phyloP scores from a whole-genome alignment of 495 filamentous ascomycete species.

The Pyrenula aspistea region DNA sequence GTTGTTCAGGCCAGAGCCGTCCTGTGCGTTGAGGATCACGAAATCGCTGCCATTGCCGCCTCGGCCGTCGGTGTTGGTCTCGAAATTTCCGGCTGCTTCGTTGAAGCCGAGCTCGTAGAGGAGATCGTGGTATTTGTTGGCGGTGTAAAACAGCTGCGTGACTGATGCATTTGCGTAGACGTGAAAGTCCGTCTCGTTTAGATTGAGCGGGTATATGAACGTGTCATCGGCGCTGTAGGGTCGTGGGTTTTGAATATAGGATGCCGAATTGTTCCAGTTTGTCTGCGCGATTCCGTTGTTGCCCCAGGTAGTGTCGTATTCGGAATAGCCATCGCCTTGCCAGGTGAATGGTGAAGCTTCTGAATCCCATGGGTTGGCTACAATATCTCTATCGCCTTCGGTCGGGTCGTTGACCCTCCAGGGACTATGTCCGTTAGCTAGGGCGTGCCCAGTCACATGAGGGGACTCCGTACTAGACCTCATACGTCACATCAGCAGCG shows the following conservation, averaged over 20 bases:
- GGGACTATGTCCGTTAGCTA: slow-evolving; percentile 10
- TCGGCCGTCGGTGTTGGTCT: slow-evolving; percentile 33
- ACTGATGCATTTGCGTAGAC: slow-evolving; percentile 22
- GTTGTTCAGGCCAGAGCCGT: slow-evolving; percentile 38
- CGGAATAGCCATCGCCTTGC: slow-evolving; percentile 22
- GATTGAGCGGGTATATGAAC: slow-evolving; percentile 28
- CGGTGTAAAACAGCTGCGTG: slow-evolving; percentile 42
- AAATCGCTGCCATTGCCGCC: slow-evolving; percentile 34
- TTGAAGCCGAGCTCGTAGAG: slow-evolving; percentile 40
- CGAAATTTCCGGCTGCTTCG: slow-evolving; percentile 42
- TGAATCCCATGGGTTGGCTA: slow-evolving; percentile 21
- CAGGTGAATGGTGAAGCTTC: slow-evolving; percentile 19
- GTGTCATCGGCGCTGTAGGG: slow-evolving; percentile 18
- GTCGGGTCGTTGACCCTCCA: slow-evolving; percentile 36
- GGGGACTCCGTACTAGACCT: slow-evolving; percentile 18
- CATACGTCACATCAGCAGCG: slow-evolving; percentile 30
- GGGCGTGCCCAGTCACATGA: background rate
- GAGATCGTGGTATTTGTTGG: slow-evolving; percentile 40
- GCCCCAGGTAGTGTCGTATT: slow-evolving; percentile 29
- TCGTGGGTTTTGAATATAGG: slow-evolving; percentile 28
- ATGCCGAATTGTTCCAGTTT: slow-evolving; percentile 19
- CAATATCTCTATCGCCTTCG: slow-evolving; percentile 20
- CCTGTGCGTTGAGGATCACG: slow-evolving; percentile 41
- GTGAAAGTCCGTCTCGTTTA: slow-evolving; percentile 16
- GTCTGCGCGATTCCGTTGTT: slow-evolving; percentile 37